phyloP scores from a whole-genome alignment of 129 eudicot genomes.

The Arctium minus region DNA sequence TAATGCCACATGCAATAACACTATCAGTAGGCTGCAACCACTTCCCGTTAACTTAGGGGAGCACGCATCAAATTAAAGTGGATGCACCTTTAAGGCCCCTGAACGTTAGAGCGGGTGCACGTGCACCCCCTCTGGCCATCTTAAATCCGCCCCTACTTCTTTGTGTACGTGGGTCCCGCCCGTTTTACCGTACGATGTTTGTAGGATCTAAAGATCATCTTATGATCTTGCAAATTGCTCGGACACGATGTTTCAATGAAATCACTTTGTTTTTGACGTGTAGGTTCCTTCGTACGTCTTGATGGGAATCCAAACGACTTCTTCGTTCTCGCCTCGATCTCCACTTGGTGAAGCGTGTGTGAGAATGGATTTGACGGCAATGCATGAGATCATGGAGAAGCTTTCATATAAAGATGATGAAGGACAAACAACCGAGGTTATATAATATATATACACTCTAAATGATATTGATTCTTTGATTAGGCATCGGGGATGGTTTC shows the following conservation, averaged over 20 bases:
- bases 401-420: constrained; percentile 56
- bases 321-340: constrained; percentile 45
- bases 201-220: background rate
- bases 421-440: constrained; percentile 58
- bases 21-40: too few species aligned
- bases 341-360: constrained; percentile 65
- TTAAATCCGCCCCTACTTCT: background rate
- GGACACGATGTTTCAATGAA: background rate
- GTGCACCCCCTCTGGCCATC: too few species aligned
- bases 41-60: too few species aligned
- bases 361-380: constrained; percentile 60
- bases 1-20: too few species aligned
- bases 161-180: background rate
- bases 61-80: too few species aligned
- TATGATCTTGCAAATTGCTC: background rate
- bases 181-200: background rate
- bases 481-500: background rate
- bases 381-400: constrained; percentile 51
- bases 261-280: background rate
- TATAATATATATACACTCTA: background rate
- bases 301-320: constrained; percentile 45
- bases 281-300: constrained; percentile 58
- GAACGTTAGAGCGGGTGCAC: too few species aligned
- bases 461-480: background rate
- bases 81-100: too few species aligned